Percentiles rank a stretch among this genome's conserved stretches.
Conservation (phyloP, 75 land plant species). For the Pinus taeda region DNA sequence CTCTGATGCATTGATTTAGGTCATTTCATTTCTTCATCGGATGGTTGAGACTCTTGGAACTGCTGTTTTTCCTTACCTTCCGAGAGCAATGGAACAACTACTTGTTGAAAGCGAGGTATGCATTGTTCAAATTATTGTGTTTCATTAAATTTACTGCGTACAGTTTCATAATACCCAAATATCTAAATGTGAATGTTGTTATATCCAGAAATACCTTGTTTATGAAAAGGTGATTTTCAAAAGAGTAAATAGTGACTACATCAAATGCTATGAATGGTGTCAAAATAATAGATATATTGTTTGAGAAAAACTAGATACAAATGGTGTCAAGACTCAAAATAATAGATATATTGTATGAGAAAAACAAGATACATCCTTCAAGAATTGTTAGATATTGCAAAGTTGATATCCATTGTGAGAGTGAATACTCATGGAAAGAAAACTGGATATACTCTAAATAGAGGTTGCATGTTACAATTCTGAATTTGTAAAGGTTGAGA, state of each 20-base stretch:
- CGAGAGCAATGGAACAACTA: conserved; percentile 76
- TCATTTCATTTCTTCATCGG: conserved; percentile 90
- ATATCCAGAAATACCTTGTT: background rate
- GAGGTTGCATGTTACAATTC: too few species aligned
- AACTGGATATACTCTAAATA: background rate
- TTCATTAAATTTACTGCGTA: background rate
- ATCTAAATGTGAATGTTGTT: background rate
- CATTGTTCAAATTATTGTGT: background rate
- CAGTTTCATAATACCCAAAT: background rate
- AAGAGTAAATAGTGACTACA: background rate
- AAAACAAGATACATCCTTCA: background rate
- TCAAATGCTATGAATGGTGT: background rate
- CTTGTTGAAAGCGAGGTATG: conserved; percentile 75
- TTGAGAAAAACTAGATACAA: background rate
- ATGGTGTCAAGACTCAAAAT: background rate
- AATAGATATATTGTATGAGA: background rate
- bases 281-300: background rate
- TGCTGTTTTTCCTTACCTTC: conserved; percentile 84
- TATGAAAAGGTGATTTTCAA: background rate
- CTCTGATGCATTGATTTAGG: conserved; percentile 32
- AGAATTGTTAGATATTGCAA: background rate
- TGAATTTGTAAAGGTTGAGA: too few species aligned
- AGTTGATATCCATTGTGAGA: background rate
- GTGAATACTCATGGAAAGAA: background rate
- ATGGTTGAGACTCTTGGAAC: conserved; percentile 93